Conservation (phyloP, 1,284 basidiomycete genomes). For the Taiwanofungus camphoratus region DNA sequence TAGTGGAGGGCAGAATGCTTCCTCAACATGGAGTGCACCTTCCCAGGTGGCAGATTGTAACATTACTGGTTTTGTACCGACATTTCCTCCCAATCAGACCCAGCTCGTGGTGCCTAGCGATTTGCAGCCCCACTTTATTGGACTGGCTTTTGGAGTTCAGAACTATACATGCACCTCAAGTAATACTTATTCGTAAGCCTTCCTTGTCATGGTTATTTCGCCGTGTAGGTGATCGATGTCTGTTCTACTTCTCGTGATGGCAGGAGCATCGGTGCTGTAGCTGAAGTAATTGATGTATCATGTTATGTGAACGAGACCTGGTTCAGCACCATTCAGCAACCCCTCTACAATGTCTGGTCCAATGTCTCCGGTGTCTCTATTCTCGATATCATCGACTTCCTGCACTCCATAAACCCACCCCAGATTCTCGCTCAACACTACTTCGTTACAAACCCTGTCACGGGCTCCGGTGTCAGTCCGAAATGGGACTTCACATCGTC, state of each 20-base stretch:
- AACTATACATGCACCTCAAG: conserved; percentile 35
- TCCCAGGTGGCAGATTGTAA: conserved; percentile 15
- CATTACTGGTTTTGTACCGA: conserved; percentile 16
- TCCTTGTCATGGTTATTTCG: not conserved
- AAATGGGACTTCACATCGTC: conserved; percentile 55
- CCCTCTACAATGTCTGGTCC: conserved; percentile 35
- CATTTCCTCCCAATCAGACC: conserved; percentile 23
- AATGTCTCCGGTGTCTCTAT: conserved; percentile 26
- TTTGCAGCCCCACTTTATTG: conserved; percentile 33
- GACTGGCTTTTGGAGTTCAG: conserved; percentile 36
- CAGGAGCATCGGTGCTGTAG: conserved; percentile 44
- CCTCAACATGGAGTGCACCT: no score
- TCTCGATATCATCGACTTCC: conserved; percentile 32
- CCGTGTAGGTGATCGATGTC: not conserved
- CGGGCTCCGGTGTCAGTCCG: conserved; percentile 41
- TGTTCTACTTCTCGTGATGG: not conserved
- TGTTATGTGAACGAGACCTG: conserved; percentile 39
- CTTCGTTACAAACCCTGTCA: conserved; percentile 42
- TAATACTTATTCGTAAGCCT: conserved; percentile 32
- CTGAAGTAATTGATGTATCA: conserved; percentile 53
- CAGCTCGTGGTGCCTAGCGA: conserved; percentile 19
- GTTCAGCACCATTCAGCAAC: conserved; percentile 37
- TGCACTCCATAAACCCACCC: conserved; percentile 23
- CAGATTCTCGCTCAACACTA: conserved; percentile 49
- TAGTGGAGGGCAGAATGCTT: not conserved